phyloP scores from a whole-genome alignment of 441 rosid species.

The Biscutella auriculata region DNA sequence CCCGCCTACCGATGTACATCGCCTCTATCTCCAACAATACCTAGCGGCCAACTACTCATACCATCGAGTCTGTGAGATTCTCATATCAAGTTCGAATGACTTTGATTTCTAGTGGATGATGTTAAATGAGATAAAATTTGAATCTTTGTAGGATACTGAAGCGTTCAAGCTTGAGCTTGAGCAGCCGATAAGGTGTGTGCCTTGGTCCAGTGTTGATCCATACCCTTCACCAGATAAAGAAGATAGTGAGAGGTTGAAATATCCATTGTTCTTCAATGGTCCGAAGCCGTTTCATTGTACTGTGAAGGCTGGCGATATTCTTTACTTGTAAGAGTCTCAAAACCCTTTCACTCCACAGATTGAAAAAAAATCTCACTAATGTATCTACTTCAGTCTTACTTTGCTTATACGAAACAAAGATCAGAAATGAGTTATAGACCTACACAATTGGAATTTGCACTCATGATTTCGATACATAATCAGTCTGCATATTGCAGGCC shows the following conservation, averaged over 20 bases:
- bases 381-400: neutral
- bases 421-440: neutral
- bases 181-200: conserved; percentile 45
- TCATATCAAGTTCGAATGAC: conserved; percentile 16
- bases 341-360: neutral
- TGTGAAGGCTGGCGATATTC: conserved; percentile 66
- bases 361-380: neutral
- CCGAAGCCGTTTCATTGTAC: conserved; percentile 65
- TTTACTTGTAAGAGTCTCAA: conserved; percentile 55
- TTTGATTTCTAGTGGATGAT: neutral
- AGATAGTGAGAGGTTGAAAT: conserved; percentile 38
- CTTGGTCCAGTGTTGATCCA: conserved; percentile 82
- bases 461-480: neutral
- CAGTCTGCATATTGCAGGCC: conserved; percentile 42
- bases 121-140: conserved; percentile 12
- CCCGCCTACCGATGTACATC: conserved; percentile 82
- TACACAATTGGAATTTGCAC: neutral
- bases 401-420: neutral
- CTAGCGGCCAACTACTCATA: conserved; percentile 56
- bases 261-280: conserved; percentile 61
- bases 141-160: conserved; percentile 32
- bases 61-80: conserved; percentile 17
- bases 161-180: conserved; percentile 51
- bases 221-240: conserved; percentile 36
- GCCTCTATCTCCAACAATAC: conserved; percentile 52